Base-by-base conservation (phyloP, 371 early-diverging fungal genomes). In the Mucor plumbeus region DNA sequence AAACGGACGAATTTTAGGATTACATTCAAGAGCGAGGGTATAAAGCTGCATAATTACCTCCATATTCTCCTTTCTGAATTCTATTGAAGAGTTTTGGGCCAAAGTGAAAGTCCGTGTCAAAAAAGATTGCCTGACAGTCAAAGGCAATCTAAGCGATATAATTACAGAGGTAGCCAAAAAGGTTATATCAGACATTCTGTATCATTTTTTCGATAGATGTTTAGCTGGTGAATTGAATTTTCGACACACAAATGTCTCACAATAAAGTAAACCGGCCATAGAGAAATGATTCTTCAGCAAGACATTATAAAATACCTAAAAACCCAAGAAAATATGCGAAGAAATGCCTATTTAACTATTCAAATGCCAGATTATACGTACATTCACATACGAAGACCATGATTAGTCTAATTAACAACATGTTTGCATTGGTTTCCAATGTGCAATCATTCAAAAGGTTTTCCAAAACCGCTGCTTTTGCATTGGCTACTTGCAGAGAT, bases 71-170 rank as follows among this genome's bases (percentile, higher is more conserved):
- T 56, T 56, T 10, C n/a, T 56, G 1, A 56, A 56, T 53, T 39
- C 39, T 14, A 21, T 58, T 47, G 47, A 35, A n/a, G 19, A 58
- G 19, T 65, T 58, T 36, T 47, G 59, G 66, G 31, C 53, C 5
- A 66, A 60, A 53, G 40, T 66, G 17, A 66, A 38, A 38, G 38
- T 48, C 39, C 31, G 31, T 15, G 48, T 65, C 21, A 59, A 50
- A 36, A 48, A 59, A 41, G 65, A 59, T 38, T 65, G 59, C 43
- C 53, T 65, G 26, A 50, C 65, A 47, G 65, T 38, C 56, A 64
- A 33, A 35, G 44, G 47, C 57, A 56, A 41, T 47, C 43, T 64
- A 35, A 57, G 64, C 19, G 50, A 48, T 39, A 63, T 59, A 34
- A n/a, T 65, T 5, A 59, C 26, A 48, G 64, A 44, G 47, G 55